Percentiles rank a stretch among this genome's conserved stretches.
Conservation (phyloP, 768 basidiomycete genomes). For the Pisolithus orientalis region DNA sequence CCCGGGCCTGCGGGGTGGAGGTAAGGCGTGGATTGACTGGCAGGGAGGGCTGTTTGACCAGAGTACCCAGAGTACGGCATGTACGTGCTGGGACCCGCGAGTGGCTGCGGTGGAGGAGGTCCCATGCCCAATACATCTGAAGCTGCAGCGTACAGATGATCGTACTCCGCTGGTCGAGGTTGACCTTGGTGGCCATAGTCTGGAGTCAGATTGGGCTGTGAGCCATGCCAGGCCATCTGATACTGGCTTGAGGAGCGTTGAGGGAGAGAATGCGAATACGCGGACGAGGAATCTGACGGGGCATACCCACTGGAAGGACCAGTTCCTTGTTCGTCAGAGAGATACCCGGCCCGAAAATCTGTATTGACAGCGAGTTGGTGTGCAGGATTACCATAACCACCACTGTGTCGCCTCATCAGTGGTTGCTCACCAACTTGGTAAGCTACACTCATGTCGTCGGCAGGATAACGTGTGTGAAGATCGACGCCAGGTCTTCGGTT, state of each 20-base stretch:
- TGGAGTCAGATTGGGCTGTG: conserved; percentile 17
- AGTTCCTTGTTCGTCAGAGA: conserved; percentile 32
- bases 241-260: conserved; percentile 13
- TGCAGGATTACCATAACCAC: conserved; percentile 20
- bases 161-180: conserved; percentile 38
- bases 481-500: conserved; percentile 15
- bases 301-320: conserved; percentile 26
- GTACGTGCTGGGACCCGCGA: conserved; percentile 14
- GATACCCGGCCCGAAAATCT: conserved; percentile 33
- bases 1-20: conserved; percentile 22
- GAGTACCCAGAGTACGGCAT: conserved; percentile 16
- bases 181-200: conserved; percentile 15
- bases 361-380: conserved; percentile 25
- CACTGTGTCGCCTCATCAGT: conserved; percentile 21
- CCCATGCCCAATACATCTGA: conserved; percentile 78
- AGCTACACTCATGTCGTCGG: conserved; percentile 23
- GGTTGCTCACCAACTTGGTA: conserved; percentile 5
- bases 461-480: conserved; percentile 25
- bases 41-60: conserved; percentile 16
- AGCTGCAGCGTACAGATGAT: conserved; percentile 65
- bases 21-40: conserved; percentile 28
- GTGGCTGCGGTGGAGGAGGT: conserved; percentile 44
- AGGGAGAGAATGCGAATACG: conserved; percentile 14
- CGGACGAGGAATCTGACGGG: conserved; percentile 15
- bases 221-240: conserved; percentile 24